phyloP scores from a whole-genome alignment of 1,284 basidiomycete genomes.

The Trichosporon sp. region DNA sequence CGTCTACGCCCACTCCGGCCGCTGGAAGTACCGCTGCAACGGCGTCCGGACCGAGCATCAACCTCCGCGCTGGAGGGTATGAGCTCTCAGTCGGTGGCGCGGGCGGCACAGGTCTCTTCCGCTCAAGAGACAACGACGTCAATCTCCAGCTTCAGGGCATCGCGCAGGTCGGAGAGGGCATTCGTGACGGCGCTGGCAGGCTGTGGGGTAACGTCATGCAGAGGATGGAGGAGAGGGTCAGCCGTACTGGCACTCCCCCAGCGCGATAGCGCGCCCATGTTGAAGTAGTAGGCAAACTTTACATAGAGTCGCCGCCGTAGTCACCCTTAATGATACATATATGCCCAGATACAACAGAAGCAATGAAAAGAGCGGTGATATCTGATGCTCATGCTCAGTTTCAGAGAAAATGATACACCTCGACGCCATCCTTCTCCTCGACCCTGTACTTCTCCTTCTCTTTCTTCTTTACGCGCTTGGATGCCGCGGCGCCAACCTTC shows the following conservation, averaged over 20 bases:
- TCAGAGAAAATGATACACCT: not conserved
- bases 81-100: slow-evolving; percentile 84
- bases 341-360: not conserved
- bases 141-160: slow-evolving; percentile 69
- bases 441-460: not conserved
- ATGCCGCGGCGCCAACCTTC: not conserved
- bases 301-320: not conserved
- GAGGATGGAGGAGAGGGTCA: slow-evolving; percentile 84
- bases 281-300: not conserved
- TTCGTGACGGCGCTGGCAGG: slow-evolving; percentile 64
- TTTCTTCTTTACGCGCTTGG: not conserved
- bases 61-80: slow-evolving; percentile 81
- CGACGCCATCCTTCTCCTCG: not conserved
- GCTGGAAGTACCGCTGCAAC: slow-evolving; percentile 50
- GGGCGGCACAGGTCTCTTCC: slow-evolving; percentile 70
- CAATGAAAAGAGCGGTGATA: no score
- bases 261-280: not conserved
- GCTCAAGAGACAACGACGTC: slow-evolving; percentile 56
- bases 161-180: slow-evolving; percentile 57
- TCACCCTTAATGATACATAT: not conserved
- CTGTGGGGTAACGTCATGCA: slow-evolving; percentile 82
- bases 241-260: slow-evolving; percentile 48
- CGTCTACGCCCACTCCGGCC: slow-evolving; percentile 53
- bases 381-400: not conserved
- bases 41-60: slow-evolving; percentile 53